Base-by-base conservation (phyloP, 2,329 filamentous ascomycete species). In the Claviceps lovelessii region DNA sequence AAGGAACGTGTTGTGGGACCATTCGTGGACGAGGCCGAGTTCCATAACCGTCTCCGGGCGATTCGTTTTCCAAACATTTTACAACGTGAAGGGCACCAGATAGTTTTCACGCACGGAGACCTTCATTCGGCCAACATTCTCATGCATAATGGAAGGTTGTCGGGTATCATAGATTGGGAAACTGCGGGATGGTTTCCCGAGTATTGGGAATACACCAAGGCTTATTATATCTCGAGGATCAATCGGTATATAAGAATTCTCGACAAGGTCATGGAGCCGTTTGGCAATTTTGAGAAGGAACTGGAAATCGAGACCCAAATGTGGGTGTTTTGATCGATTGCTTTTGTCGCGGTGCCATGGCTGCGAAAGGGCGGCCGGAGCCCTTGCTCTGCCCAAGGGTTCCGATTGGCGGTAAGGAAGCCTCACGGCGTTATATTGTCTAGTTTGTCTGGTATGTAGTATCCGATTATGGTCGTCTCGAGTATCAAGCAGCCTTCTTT, bases 91-190 rank as follows among this genome's bases (percentile, higher is more conserved):
- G 54, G 52, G 3, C 55, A 61, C 29, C 13, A n/a, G 0, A 56
- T 61, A 17, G 66, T 72, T 0, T 74, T 79, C 55, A 75, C 74
- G 1, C 76, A 79, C 28, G 62, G 64, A 4, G 64, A 69, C 35
- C 54, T 69, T 0, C 65, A 62, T 29, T 60, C 59, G 51, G 35
- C 63, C 0, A 69, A 69, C 31, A 55, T 68, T 6, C 19, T 69
- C 1, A 59, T 65, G 0, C 54, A 55, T 0, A 62, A 60, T 8
- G 64, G 66, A 17, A 47, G 63, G 28, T 52, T 68, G 6, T 59
- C 63, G 5, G 63, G 62, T 0, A 63, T 67, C 37, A 44, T 65
- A 1, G 60, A 64, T 42, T 64, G 61, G 63, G 62, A 65, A 55
- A 61, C 55, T 3, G 53, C 60, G 2, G 64, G 58, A 19, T 64